Conservation (phyloP, 2,329 filamentous ascomycete genomes). For the Falciphora oryzae region DNA sequence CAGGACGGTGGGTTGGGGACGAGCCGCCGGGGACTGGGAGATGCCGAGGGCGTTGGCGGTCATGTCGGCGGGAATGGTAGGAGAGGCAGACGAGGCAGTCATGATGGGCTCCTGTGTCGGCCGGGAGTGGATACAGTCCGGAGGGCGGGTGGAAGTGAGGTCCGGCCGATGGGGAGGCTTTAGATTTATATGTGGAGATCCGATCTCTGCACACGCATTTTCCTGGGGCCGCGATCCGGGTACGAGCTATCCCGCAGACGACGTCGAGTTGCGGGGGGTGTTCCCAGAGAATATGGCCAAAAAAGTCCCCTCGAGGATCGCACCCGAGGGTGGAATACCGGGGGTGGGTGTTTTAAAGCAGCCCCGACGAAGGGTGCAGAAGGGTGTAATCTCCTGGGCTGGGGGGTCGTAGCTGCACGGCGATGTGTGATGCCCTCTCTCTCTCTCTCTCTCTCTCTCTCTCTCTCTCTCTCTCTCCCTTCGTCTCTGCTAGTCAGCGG, state of each 20-base stretch:
- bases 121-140: neutral
- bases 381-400: neutral
- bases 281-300: neutral
- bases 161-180: constrained; percentile 11
- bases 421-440: constrained; percentile 18
- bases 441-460: constrained; percentile 10
- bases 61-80: constrained; percentile 4
- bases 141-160: neutral
- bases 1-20: constrained; percentile 25
- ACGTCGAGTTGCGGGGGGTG: constrained; percentile 17
- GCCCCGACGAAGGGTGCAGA: constrained; percentile 13
- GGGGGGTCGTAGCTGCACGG: constrained; percentile 15
- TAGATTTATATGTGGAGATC: constrained; percentile 19
- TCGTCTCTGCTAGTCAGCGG: constrained; percentile 19
- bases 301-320: neutral
- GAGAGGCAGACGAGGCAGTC: constrained; percentile 2
- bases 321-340: constrained; percentile 11
- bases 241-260: constrained; percentile 13
- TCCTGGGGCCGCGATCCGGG: constrained; percentile 14
- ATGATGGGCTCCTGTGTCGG: constrained; percentile 1
- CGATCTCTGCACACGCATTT: constrained; percentile 23
- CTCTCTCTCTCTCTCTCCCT: constrained; percentile 11
- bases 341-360: constrained; percentile 15
- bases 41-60: constrained; percentile 14
- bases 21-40: constrained; percentile 37